Evolutionary conservation across 257 asterid genomes (phyloP).

Genomic region (Sherardia arvensis): DNA sequence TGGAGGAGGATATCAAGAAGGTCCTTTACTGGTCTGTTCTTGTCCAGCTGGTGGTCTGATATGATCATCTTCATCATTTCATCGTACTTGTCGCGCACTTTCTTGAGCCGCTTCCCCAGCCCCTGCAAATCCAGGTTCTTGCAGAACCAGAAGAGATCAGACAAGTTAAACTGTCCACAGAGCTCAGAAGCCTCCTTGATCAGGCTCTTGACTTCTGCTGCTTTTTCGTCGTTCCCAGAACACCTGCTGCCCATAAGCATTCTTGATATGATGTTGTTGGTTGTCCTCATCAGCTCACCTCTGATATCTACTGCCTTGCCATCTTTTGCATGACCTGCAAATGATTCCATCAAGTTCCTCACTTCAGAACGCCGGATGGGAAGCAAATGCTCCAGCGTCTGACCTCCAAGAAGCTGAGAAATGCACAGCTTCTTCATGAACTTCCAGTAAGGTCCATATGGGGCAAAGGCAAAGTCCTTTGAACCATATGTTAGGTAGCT

Average conservation of each 20-base stretch:
- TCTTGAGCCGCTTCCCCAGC: constrained; percentile 36
- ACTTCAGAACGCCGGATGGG: constrained; percentile 44
- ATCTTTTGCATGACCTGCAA: constrained; percentile 19
- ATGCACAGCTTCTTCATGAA: constrained; percentile 67
- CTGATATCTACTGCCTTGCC: constrained; percentile 39
- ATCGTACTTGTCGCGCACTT: constrained; percentile 43
- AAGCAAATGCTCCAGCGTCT: constrained; percentile 35
- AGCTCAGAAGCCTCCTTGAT: constrained; percentile 44
- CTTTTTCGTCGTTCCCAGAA: constrained; percentile 37
- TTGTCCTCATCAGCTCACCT: constrained; percentile 38
- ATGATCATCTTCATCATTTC: constrained; percentile 50
- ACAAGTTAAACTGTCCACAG: constrained; percentile 49
- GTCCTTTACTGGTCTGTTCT: constrained; percentile 34
- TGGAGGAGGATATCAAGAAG: constrained; percentile 55
- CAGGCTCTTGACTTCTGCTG: constrained; percentile 40
- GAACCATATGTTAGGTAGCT: constrained; percentile 54
- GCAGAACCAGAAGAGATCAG: constrained; percentile 57
- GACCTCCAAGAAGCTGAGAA: constrained; percentile 56
- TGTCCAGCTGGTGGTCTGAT: constrained; percentile 28
- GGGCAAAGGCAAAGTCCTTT: constrained; percentile 53
- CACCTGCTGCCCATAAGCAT: constrained; percentile 60
- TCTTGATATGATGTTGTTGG: constrained; percentile 50
- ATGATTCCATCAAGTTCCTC: constrained; percentile 13
- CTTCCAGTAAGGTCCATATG: constrained; percentile 61
- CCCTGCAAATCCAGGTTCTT: constrained; percentile 68